Evolutionary conservation across 2,329 filamentous ascomycete species (phyloP).

Genomic region (Trichoderma oligosporum): DNA sequence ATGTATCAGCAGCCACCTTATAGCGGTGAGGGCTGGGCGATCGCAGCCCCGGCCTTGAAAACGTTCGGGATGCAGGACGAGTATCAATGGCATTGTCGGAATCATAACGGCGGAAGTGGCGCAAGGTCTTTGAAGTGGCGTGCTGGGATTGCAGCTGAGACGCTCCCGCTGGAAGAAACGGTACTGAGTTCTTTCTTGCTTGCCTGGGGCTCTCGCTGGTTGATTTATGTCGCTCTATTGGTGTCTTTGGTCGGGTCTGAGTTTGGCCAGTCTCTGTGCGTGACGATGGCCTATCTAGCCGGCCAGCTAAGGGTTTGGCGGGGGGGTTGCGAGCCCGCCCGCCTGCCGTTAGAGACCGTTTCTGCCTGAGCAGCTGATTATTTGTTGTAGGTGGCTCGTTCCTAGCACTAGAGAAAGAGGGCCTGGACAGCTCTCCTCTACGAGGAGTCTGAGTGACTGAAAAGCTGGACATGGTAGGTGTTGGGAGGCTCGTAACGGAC

Average conservation of each 20-base stretch:
- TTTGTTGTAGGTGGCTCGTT: conserved; percentile 62
- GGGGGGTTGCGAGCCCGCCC: conserved; percentile 52
- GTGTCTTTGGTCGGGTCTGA: conserved; percentile 66
- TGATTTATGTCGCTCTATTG: conserved; percentile 57
- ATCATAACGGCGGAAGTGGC: conserved; percentile 74
- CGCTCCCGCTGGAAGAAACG: conserved; percentile 75
- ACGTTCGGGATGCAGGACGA: conserved; percentile 53
- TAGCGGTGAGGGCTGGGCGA: conserved; percentile 57
- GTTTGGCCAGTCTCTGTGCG: conserved; percentile 51
- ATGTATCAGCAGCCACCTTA: conserved; percentile 46
- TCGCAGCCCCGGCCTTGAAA: conserved; percentile 56
- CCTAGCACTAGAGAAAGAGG: conserved; percentile 50
- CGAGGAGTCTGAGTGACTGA: conserved; percentile 58
- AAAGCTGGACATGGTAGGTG: conserved; percentile 50
- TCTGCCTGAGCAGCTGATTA: conserved; percentile 61
- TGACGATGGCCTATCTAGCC: conserved; percentile 58
- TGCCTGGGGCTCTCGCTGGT: conserved; percentile 47
- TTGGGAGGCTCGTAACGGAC: conserved; percentile 61
- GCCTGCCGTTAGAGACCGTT: conserved; percentile 61
- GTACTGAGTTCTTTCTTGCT: conserved; percentile 58
- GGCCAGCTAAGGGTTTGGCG: conserved; percentile 45
- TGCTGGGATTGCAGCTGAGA: conserved; percentile 75
- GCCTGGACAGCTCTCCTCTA: conserved; percentile 55
- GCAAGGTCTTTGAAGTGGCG: conserved; percentile 64
- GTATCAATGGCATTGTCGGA: conserved; percentile 66